Evolutionary conservation across 1,139 yeast genomes (phyloP), one percentile per base, ranked within the genome.

Genomic region (Candida smagusa): DNA sequence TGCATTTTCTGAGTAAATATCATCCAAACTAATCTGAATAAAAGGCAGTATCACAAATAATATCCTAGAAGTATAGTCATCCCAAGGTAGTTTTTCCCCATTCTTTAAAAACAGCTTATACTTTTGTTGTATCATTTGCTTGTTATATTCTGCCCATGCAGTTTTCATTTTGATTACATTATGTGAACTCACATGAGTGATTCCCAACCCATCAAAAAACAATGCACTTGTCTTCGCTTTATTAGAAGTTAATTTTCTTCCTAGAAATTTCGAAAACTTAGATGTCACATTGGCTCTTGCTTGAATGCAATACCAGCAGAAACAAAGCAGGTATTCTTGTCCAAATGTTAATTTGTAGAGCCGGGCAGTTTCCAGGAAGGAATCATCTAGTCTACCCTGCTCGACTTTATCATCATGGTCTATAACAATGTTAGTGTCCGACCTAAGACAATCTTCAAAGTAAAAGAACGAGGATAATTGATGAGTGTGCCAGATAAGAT

Each of bases 401-500:
- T 53, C 61, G 12, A 59, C 47, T 40, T 58, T 59, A 35, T 60
- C 65, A 33, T 60, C 61, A 34, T 60, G 65, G 45, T 60, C 61
- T 12, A 59, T 41, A 22, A 59, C 53, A 13, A 25, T 9, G 2
- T 29, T 25, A n/a, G 31, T 16, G 7, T 25, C 21, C 19, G 43
- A 33, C 4, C 24, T 25, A 23, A 38, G 33, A 33, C 61, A 57
- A 36, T 51, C 56, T 2, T 43, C 35, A 30, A 52, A 49, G 42
- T 67, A 66, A 12, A 43, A 44, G 12, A 31, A 37, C 30, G 59
- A 53, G 4, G 54, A 47, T 24, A 67, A 50, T 40, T 62, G 69
- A 39, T 67, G 71, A 8, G 72, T 65, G 37, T 63, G 70, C 72
- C 73, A 67, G 1, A 61, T 50, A 31, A 67, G 49, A 40, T 67